Percentiles rank a stretch among this genome's conserved stretches.
phyloP scores from a whole-genome alignment of 2,329 filamentous ascomycete species.

The Trichophyton equinum region DNA sequence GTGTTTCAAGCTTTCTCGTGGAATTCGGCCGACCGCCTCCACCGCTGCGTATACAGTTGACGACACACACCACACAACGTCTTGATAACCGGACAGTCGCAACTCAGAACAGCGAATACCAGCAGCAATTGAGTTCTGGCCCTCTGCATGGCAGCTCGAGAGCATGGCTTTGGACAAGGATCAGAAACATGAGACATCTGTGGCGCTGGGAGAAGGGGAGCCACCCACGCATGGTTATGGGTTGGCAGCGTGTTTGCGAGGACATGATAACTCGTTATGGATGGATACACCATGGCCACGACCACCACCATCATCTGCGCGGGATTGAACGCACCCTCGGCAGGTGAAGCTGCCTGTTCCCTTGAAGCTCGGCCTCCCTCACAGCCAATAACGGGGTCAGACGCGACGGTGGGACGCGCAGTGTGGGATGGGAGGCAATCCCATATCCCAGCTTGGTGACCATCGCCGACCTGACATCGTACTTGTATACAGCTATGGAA shows the following conservation, averaged over 20 bases:
- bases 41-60: background rate
- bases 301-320: background rate
- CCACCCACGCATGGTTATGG: too few relatives aligned
- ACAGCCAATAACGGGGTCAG: background rate
- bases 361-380: background rate
- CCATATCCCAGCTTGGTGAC: background rate
- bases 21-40: background rate
- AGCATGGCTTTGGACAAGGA: background rate
- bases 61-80: background rate
- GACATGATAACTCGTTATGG: too few relatives aligned
- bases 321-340: background rate
- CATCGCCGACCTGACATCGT: background rate
- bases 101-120: background rate
- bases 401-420: background rate
- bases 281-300: too few relatives aligned
- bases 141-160: background rate
- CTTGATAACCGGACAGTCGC: too few relatives aligned
- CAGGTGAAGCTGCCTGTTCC: background rate
- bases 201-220: background rate
- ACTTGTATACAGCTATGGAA: background rate
- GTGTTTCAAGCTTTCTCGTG: background rate
- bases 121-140: background rate
- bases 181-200: background rate
- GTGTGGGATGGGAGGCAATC: background rate
- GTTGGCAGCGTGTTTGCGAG: too few relatives aligned